A percentile compares a stretch with the other conserved stretches of the same genome.
Conservation (phyloP, 108 stramenopile species). For the Pseudonitzschia pungens region DNA sequence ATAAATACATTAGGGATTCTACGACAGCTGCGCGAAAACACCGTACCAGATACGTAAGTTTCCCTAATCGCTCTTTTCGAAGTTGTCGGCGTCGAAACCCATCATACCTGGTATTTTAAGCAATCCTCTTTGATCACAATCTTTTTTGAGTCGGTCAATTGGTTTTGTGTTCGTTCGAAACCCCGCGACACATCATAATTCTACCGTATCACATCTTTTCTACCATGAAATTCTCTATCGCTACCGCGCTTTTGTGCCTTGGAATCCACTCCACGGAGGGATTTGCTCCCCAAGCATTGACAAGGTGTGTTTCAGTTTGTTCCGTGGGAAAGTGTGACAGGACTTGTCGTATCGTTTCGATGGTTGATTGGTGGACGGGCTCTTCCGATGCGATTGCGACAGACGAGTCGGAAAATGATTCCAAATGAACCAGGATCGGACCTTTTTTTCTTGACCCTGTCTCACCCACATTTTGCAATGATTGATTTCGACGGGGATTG, state of each 20-base stretch:
- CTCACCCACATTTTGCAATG: not conserved
- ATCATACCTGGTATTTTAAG: no score
- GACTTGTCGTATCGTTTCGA: not conserved
- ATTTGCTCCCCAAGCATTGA: constrained; percentile 24
- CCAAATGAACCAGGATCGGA: not conserved
- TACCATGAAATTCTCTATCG: constrained; percentile 28
- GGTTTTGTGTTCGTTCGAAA: no score
- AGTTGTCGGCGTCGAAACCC: no score
- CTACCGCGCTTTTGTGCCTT: constrained; percentile 24
- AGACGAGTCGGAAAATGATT: no score
- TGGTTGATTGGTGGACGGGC: not conserved
- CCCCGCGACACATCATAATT: not conserved
- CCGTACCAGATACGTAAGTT: no score
- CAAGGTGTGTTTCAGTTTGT: constrained; percentile 22
- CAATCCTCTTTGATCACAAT: no score
- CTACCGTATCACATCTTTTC: not conserved
- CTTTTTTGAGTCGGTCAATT: no score
- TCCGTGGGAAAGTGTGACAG: not conserved
- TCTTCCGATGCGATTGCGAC: no score
- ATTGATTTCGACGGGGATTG: not conserved
- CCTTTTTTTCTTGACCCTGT: not conserved
- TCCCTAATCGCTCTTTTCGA: no score
- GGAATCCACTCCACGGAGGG: constrained; percentile 12
- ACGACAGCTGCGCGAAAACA: no score
- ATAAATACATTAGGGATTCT: no score